A percentile compares a stretch with the other conserved stretches of the same genome.
These are phyloP conservation scores for Pyrus betulifolia DNA, from an alignment of 306 rosid species.

Conservation along the genomic window DNA sequence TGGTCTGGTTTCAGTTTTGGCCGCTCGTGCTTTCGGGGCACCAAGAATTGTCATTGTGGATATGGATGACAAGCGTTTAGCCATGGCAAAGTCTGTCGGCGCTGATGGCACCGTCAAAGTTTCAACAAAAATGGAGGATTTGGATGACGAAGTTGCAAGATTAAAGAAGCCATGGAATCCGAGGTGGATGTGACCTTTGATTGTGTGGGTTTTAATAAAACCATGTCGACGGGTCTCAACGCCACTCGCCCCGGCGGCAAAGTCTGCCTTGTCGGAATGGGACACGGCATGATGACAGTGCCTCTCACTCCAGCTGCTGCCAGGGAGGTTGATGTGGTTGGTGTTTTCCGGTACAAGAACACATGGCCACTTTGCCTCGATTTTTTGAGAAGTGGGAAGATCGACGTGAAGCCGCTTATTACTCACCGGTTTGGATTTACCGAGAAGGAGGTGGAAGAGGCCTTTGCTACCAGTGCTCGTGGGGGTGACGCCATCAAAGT, in stretches of 20 bases:
- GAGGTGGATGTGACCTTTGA: not conserved
- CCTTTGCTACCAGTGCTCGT: constrained; percentile 89
- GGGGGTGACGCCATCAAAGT: constrained; percentile 92
- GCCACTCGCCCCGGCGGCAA: not conserved
- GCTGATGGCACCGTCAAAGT: not conserved
- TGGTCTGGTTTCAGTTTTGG: not conserved
- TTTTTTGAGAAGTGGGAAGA: constrained; percentile 74
- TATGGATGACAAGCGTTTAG: not conserved
- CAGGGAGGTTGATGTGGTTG: constrained; percentile 83
- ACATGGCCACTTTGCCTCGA: constrained; percentile 92
- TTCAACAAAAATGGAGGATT: not conserved
- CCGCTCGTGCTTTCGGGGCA: not conserved
- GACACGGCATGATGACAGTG: not conserved
- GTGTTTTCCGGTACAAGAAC: constrained; percentile 77
- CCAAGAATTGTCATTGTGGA: not conserved
- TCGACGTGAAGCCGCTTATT: constrained; percentile 75
- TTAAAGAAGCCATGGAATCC: not conserved
- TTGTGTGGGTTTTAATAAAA: not conserved
- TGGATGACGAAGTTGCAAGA: not conserved
- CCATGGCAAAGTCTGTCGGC: not conserved
- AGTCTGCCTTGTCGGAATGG: not conserved
- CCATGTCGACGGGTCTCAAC: not conserved
- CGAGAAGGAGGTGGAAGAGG: constrained; percentile 77
- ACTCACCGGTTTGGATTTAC: constrained; percentile 86
- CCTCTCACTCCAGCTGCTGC: not conserved